Percentiles rank a stretch among this genome's conserved stretches.
These are phyloP conservation scores for Phlebiopsis flavidoalba DNA, from an alignment of 768 basidiomycete genomes.

Conservation along the genomic window DNA sequence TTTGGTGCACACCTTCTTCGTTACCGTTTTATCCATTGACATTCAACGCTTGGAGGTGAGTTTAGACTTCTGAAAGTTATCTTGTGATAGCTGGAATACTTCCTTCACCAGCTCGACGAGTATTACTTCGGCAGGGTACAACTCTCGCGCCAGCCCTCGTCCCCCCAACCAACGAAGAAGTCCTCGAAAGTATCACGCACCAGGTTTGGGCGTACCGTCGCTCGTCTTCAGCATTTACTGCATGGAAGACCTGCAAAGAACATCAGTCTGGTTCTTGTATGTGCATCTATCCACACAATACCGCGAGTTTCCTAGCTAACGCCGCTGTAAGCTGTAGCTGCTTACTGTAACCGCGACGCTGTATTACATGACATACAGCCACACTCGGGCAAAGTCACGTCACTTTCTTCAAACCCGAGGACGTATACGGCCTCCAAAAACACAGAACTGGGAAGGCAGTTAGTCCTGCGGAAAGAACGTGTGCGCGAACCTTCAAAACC, in stretches of 20 bases:
- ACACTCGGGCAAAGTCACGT: slow-evolving; percentile 14
- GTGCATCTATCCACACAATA: slow-evolving; percentile 13
- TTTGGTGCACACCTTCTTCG: slow-evolving; percentile 92
- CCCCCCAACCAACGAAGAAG: slow-evolving; percentile 14
- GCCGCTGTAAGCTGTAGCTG: slow-evolving; percentile 43
- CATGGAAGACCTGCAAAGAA: slow-evolving; percentile 70
- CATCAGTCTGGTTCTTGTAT: slow-evolving; percentile 73
- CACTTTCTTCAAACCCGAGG: slow-evolving; percentile 15
- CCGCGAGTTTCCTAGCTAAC: neutral
- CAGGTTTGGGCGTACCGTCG: slow-evolving; percentile 38
- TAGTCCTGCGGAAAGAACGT: slow-evolving; percentile 59
- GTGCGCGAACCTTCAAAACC: slow-evolving; percentile 80
- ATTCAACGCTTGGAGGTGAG: slow-evolving; percentile 84
- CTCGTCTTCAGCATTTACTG: slow-evolving; percentile 41
- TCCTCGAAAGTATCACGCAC: slow-evolving; percentile 26
- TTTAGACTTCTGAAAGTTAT: slow-evolving; percentile 6
- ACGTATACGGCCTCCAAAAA: slow-evolving; percentile 24
- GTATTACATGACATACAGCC: slow-evolving; percentile 66
- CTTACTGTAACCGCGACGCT: slow-evolving; percentile 71
- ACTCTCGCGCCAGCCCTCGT: slow-evolving; percentile 43
- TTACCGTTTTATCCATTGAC: slow-evolving; percentile 93
- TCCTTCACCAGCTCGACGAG: slow-evolving; percentile 63
- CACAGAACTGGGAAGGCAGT: slow-evolving; percentile 9
- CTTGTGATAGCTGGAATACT: slow-evolving; percentile 8
- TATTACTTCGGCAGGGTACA: slow-evolving; percentile 71